Evolutionary conservation across 2,329 filamentous ascomycete species (phyloP).

Genomic region (Fusarium burgessii): DNA sequence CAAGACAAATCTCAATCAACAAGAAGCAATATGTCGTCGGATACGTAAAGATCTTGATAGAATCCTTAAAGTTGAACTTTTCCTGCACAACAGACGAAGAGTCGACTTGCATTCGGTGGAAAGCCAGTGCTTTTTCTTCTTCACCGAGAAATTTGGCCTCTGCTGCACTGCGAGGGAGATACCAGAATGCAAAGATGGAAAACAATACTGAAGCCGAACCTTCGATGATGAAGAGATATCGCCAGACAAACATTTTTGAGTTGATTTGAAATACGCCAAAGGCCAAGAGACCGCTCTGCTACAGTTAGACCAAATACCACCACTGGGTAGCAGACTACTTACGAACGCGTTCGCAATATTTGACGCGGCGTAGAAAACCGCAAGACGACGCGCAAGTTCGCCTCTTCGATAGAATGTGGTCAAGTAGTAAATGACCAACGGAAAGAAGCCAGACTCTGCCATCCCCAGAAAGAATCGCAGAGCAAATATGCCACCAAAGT

Average conservation of each 20-base stretch:
- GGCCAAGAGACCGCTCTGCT: slow-evolving; percentile 6
- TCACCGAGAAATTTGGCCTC: slow-evolving; percentile 15
- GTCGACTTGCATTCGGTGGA: slow-evolving; percentile 19
- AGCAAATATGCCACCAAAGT: slow-evolving; percentile 15
- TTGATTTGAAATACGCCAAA: slow-evolving; percentile 21
- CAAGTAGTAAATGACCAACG: slow-evolving; percentile 18
- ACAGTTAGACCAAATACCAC: accelerated
- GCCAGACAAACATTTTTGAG: slow-evolving; percentile 5
- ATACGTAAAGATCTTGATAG: slow-evolving; percentile 20
- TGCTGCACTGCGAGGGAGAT: slow-evolving; percentile 1
- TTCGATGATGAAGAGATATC: slow-evolving; percentile 21
- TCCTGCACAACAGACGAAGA: slow-evolving; percentile 21
- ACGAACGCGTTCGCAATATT: slow-evolving; percentile 10
- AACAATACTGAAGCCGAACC: slow-evolving; percentile 12
- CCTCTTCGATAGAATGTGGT: slow-evolving; percentile 15
- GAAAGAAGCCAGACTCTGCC: slow-evolving; percentile 14
- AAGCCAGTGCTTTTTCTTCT: slow-evolving; percentile 11
- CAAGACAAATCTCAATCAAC: slow-evolving; percentile 19
- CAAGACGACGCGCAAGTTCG: slow-evolving; percentile 12
- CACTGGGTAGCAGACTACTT: too few relatives aligned
- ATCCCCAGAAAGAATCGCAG: slow-evolving; percentile 14
- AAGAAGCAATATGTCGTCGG: slow-evolving; percentile 22
- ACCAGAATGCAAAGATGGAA: slow-evolving; percentile 18
- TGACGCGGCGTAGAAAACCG: slow-evolving; percentile 11
- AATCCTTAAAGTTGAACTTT: slow-evolving; percentile 16